Evolutionary conservation across 305 asterid genomes (phyloP), one percentile per base, ranked within the genome.

Genomic region (Fraxinus dipetala): DNA sequence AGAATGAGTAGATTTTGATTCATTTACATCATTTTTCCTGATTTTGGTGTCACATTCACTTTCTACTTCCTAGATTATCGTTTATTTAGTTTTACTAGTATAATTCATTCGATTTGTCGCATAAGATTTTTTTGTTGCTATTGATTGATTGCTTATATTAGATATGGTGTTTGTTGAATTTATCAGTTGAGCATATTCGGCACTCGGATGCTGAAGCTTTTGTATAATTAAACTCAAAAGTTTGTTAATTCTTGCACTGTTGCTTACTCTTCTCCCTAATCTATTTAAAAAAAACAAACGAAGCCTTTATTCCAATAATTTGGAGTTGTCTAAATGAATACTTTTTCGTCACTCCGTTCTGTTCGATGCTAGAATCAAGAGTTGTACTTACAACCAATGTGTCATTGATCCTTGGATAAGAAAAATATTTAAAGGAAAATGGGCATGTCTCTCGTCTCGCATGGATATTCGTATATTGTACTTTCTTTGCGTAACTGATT

Each of bases 1-100:
- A 73, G 45, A 65, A 32, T 77, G 76, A 81, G 79, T 82, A 75
- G 43, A 77, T 63, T 63, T 31, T 51, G 45, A 43, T 78, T 76
- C 18, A 5, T 56, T 51, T 36, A 63, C 72, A 76, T 40, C 43
- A 26, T 77, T 78, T 67, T 63, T 78, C 45, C 48, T 78, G 79
- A 18, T 79, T n/a, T 51, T 32, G 16, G 16, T 20, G 70, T 67
- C 74, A 43, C 69, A 22, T 18, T 65, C 51, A 6, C 20, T 72
- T n/a, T 48, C 24, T 56, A 1, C 67, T 59, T 75, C 45, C 69
- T 74, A 38, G 20, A 69, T 69, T 69, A 69, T 69, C 8, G 6
- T 45, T 48, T 75, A 36, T 78, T 31, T 59, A 16, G 72, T 65
- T 80, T 77, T 43, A 45, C 45, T 40, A 28, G 77, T 40, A 45